A percentile compares a stretch with the other conserved stretches of the same genome.
These are phyloP conservation scores for Lathyrus aphaca DNA, from an alignment of 306 rosid species.

Conservation along the genomic window DNA sequence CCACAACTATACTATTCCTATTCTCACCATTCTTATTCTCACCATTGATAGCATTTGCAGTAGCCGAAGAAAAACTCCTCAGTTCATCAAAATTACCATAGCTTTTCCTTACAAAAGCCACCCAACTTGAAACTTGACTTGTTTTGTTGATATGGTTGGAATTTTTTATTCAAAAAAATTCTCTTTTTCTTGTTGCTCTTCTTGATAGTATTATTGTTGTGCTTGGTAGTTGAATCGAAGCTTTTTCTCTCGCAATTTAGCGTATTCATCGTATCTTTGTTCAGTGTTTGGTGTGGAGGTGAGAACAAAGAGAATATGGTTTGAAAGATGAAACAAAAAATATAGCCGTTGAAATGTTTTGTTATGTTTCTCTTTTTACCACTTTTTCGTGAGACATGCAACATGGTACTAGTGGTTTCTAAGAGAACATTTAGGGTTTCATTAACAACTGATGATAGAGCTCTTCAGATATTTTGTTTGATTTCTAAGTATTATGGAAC, in stretches of 20 bases:
- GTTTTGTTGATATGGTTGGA: constrained; percentile 63
- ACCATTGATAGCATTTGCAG: constrained; percentile 66
- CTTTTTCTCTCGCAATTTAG: constrained; percentile 66
- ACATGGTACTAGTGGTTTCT: no score
- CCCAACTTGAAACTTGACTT: constrained; percentile 55
- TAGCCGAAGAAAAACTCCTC: constrained; percentile 61
- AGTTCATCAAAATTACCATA: constrained; percentile 74
- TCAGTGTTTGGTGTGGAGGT: background rate
- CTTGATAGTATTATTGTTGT: constrained; percentile 36
- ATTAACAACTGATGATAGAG: no score
- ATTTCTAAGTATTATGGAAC: constrained; percentile 56
- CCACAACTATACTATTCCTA: constrained; percentile 45
- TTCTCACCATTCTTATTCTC: no score
- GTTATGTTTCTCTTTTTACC: background rate
- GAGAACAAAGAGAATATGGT: constrained; percentile 42
- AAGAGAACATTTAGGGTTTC: no score
- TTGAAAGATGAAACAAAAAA: constrained; percentile 23
- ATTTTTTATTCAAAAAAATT: constrained; percentile 27
- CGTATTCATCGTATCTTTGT: constrained; percentile 62
- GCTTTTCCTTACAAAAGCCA: constrained; percentile 63
- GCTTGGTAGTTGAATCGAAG: constrained; percentile 50
- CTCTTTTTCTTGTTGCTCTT: constrained; percentile 12
- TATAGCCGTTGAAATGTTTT: background rate
- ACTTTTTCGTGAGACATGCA: no score
- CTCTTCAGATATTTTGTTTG: constrained; percentile 46